Conservation (phyloP, 2,329 filamentous ascomycete genomes). For the Pochonia chlamydosporia region DNA sequence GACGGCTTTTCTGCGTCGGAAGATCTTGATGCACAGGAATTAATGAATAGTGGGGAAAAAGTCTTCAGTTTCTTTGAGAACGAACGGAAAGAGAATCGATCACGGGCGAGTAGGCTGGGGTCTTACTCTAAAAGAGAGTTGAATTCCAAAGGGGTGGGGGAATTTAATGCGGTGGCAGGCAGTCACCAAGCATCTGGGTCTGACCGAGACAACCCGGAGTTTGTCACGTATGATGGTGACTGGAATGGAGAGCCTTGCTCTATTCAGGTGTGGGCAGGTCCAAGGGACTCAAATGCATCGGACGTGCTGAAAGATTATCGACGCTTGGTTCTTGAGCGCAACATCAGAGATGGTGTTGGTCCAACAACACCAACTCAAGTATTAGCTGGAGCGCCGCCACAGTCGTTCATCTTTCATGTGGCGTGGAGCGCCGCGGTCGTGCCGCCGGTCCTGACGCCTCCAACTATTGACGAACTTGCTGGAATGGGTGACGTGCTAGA, state of each 20-base stretch:
- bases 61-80: conserved; percentile 42
- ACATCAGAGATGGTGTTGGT: conserved; percentile 31
- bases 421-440: conserved; percentile 48
- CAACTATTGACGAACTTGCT: conserved; percentile 22
- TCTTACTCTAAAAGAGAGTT: conserved; percentile 1
- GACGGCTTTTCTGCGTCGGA: conserved; percentile 25
- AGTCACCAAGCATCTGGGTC: conserved; percentile 1
- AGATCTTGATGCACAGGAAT: conserved; percentile 34
- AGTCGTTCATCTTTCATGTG: conserved; percentile 39
- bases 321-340: conserved; percentile 31
- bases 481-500: conserved; percentile 39
- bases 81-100: conserved; percentile 11
- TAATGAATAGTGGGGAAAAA: conserved; percentile 33
- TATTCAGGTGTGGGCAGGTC: conserved; percentile 42
- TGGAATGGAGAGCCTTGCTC: conserved; percentile 21
- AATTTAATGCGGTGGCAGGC: neutral
- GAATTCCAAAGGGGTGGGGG: conserved; percentile 7
- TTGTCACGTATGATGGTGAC: conserved; percentile 16
- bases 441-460: conserved; percentile 23
- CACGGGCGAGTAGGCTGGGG: conserved; percentile 7
- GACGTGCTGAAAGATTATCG: conserved; percentile 43
- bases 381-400: conserved; percentile 40
- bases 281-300: conserved; percentile 23
- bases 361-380: conserved; percentile 45
- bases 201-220: conserved; percentile 15